These are phyloP conservation scores for Colletotrichum brevisporum DNA, from an alignment of 2,329 filamentous ascomycete genomes.

Conservation along the genomic window DNA sequence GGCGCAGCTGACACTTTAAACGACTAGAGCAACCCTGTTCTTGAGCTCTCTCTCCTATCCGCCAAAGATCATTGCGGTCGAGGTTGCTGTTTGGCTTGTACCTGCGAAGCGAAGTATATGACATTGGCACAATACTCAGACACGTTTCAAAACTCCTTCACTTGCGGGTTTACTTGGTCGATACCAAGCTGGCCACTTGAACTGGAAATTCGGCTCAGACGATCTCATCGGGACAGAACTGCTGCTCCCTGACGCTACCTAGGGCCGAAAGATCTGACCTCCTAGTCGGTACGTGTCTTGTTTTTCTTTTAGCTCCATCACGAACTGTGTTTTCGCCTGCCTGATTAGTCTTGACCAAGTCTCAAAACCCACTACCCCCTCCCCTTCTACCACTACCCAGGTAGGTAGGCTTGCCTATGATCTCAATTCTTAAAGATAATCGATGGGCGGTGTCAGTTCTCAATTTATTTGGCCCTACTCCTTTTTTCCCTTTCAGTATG, in stretches of 20 bases:
- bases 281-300: not conserved
- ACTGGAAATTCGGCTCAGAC: not conserved
- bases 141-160: not conserved
- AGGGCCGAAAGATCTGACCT: not conserved
- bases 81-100: constrained; percentile 2
- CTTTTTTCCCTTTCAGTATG: not conserved
- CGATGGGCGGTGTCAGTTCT: not conserved
- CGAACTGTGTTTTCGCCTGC: not conserved
- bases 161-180: too few species aligned
- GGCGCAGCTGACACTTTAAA: not conserved
- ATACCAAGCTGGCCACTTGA: not conserved
- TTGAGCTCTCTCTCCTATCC: not conserved
- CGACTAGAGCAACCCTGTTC: not conserved
- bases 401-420: not conserved
- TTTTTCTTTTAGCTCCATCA: not conserved
- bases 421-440: too few species aligned
- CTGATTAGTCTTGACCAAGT: not conserved
- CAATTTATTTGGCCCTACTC: not conserved
- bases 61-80: not conserved
- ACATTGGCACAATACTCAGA: not conserved
- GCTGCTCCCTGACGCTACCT: not conserved
- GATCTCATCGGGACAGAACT: not conserved
- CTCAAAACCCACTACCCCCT: not conserved
- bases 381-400: not conserved
- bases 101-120: not conserved